Evolutionary conservation across 805 yeast genomes (phyloP).

Genomic region (Millerozyma miso): DNA sequence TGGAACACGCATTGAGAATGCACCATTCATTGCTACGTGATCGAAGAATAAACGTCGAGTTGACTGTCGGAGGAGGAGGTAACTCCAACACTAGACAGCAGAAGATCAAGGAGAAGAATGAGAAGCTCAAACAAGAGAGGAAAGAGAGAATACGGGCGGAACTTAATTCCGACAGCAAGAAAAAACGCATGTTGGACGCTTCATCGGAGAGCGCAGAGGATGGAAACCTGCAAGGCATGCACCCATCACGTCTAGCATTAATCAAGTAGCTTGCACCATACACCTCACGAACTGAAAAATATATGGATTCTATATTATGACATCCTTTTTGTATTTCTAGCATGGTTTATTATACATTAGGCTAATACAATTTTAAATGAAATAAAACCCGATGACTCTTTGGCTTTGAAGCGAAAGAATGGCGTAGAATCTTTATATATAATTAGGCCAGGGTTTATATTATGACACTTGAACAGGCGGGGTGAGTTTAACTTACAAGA

Average conservation of each 20-base stretch:
- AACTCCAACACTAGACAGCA: slow-evolving; percentile 62
- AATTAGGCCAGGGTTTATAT: neutral
- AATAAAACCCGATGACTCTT: neutral
- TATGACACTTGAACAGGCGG: neutral
- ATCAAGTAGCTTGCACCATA: slow-evolving; percentile 21
- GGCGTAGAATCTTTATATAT: neutral
- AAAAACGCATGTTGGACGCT: slow-evolving; percentile 4
- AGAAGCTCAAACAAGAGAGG: slow-evolving; percentile 67
- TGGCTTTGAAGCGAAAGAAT: neutral
- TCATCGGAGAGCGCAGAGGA: neutral
- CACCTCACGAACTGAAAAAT: too few relatives aligned
- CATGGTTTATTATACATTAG: slow-evolving; percentile 1
- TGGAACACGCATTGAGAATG: slow-evolving; percentile 80
- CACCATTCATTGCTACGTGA: slow-evolving; percentile 70
- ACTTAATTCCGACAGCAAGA: slow-evolving; percentile 17
- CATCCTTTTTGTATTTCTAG: neutral
- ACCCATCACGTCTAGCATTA: slow-evolving; percentile 64
- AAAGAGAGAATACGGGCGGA: slow-evolving; percentile 43
- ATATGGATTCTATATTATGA: neutral
- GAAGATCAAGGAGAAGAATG: slow-evolving; percentile 78
- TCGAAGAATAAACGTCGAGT: slow-evolving; percentile 88
- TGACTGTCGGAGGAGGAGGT: slow-evolving; percentile 98
- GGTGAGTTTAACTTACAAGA: slow-evolving; percentile 21
- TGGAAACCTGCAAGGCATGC: slow-evolving; percentile 33
- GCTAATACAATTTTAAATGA: slow-evolving; percentile 1